Evolutionary conservation across 495 filamentous ascomycete species (phyloP).

Genomic region (Penicillium nucicola): DNA sequence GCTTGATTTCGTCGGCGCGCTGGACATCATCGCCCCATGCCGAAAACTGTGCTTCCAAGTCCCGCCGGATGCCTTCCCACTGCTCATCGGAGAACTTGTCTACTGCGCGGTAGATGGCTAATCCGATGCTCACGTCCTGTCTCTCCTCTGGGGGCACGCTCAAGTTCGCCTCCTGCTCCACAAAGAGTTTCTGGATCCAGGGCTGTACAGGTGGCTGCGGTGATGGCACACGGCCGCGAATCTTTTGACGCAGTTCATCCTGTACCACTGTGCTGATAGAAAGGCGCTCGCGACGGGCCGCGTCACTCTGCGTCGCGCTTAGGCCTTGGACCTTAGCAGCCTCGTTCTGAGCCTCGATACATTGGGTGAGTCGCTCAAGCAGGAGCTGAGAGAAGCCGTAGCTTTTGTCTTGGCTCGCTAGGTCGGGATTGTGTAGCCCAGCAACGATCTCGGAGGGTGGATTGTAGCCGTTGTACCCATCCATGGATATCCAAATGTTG

Average conservation of each 20-base stretch:
- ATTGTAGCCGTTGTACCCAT: constrained; percentile 1
- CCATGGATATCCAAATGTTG: constrained; percentile 5
- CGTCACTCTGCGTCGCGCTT: constrained; percentile 3
- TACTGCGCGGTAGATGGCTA: constrained; percentile 14
- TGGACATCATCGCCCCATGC: constrained; percentile 11
- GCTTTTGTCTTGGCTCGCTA: neutral
- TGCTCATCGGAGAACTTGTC: constrained; percentile 10
- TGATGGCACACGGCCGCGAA: constrained; percentile 2
- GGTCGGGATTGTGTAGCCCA: neutral
- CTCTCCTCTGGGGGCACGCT: neutral
- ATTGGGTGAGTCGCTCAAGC: neutral
- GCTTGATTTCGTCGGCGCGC: constrained; percentile 6
- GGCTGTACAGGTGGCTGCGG: constrained; percentile 7
- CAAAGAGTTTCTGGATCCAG: constrained; percentile 3
- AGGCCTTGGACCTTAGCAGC: constrained; percentile 1
- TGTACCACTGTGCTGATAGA: constrained; percentile 1
- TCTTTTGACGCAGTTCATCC: constrained; percentile 6
- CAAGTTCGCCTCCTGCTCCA: neutral
- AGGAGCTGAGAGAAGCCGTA: neutral
- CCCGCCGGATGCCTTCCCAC: constrained; percentile 3
- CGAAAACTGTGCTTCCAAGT: constrained; percentile 10
- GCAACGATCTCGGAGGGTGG: neutral
- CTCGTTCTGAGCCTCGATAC: constrained; percentile 7
- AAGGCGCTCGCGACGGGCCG: constrained; percentile 3
- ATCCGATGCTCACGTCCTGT: constrained; percentile 1